Base-by-base conservation (phyloP, 1,139 yeast species). In the Saccharomyces hybrid region DNA sequence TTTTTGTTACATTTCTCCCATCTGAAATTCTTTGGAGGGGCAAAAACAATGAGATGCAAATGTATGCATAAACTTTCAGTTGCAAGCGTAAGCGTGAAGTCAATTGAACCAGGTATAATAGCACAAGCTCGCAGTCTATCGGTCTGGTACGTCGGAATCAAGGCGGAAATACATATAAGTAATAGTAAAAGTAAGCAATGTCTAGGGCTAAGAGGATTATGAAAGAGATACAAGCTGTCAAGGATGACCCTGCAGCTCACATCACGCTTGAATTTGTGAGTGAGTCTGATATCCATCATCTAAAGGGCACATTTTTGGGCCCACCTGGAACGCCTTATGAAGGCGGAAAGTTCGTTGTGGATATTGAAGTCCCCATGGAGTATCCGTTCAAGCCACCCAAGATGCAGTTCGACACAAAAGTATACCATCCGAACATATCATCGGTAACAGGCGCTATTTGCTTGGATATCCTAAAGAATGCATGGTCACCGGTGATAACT, bases 391-490 rank as follows among this genome's bases (percentile, higher is more conserved):
- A 89, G 69, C 97, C 98, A 6, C 98, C 98, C 8, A 78, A 79
- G 69, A 90, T 91, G 96, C 88, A 88, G 72, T 91, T 91, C 64
- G 84, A 85, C 60, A 91, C 96, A 57, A 88, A 87, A 70, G 85
- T 91, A 48, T 91, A 88, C 68, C 98, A 91, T 70, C 99, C 99
- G 42, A 95, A 95, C 70, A 86, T 93, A 63, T 88, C 96, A n/a
- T 88, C 96, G 1, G 96, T 89, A 51, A 95, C 99, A 0, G 99
- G 99, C 14, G 99, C 99, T 51, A 93, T 95, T 64, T 93, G 99
- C 71, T 77, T 93, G 58, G 99, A 93, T 71, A 91, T 93, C 49
- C 71, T 82, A 59, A 81, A 88, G 69, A 96, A 91, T 68, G 93
- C 95, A 6, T 93, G 99, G 99, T 89, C 98, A 1, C 99, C 99